A percentile compares a stretch with the other conserved stretches of the same genome.
These are phyloP conservation scores for Colletotrichum cereale DNA, from an alignment of 2,329 filamentous ascomycete genomes.

Conservation along the genomic window DNA sequence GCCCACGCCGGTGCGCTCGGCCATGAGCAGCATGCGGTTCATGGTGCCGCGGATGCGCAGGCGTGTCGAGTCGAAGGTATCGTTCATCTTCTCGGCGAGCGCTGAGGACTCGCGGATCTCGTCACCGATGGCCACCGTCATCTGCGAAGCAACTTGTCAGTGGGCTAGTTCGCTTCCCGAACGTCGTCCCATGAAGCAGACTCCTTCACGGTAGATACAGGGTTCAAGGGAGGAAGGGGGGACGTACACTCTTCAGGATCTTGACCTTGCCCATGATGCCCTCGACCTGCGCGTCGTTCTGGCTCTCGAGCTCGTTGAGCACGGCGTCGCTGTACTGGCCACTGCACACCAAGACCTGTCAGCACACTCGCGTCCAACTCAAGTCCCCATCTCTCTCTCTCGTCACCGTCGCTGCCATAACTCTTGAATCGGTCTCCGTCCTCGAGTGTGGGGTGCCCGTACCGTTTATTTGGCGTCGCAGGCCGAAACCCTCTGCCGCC, in stretches of 20 bases:
- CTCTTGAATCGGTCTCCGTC: not conserved
- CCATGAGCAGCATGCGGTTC: conserved; percentile 98
- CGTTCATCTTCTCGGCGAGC: conserved; percentile 95
- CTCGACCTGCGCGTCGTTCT: conserved; percentile 91
- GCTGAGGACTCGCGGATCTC: conserved; percentile 93
- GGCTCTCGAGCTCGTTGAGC: conserved; percentile 92
- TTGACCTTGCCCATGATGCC: conserved; percentile 92
- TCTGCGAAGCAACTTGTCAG: conserved; percentile 61
- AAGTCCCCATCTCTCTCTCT: not conserved
- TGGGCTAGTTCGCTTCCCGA: not conserved
- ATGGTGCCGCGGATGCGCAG: conserved; percentile 89
- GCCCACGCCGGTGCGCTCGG: conserved; percentile 90
- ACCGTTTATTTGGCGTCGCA: conserved; percentile 80
- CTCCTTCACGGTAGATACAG: not conserved
- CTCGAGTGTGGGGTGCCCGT: conserved; percentile 43
- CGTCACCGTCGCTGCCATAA: not conserved
- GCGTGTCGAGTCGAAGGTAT: conserved; percentile 88
- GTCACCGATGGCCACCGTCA: conserved; percentile 93
- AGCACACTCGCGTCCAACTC: not conserved
- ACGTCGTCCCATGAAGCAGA: too few relatives aligned
- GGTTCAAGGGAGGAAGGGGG: conserved; percentile 6
- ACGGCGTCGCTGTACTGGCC: conserved; percentile 95
- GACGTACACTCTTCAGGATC: conserved; percentile 86
- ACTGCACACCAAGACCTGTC: conserved; percentile 54
- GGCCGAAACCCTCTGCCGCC: conserved; percentile 64